Evolutionary conservation across 176 grass and related monocot genomes (phyloP).

Genomic region (Oryza rufipogon): DNA sequence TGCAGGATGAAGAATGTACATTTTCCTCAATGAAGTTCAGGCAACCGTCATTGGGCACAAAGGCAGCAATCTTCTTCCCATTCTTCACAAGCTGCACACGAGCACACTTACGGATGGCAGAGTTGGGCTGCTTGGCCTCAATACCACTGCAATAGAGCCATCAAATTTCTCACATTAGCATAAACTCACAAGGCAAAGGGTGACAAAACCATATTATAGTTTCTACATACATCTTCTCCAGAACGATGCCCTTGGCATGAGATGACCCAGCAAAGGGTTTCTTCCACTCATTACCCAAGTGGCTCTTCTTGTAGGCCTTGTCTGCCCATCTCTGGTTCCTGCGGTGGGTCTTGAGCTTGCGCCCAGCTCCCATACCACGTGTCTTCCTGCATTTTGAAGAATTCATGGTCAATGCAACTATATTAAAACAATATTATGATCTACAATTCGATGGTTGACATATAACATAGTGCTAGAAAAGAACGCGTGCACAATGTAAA

Average conservation of each 20-base stretch:
- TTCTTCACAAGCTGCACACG: slow-evolving; percentile 75
- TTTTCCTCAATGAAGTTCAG: slow-evolving; percentile 76
- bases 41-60: slow-evolving; percentile 72
- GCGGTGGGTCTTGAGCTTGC: slow-evolving; percentile 73
- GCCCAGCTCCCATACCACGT: slow-evolving; percentile 76
- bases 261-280: slow-evolving; percentile 72
- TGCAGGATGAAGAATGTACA: background rate
- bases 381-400: slow-evolving; percentile 54
- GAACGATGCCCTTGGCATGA: slow-evolving; percentile 74
- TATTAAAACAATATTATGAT: background rate
- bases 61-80: slow-evolving; percentile 78
- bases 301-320: slow-evolving; percentile 83
- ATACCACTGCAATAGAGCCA: slow-evolving; percentile 54
- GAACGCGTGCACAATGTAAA: background rate
- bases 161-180: background rate
- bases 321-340: slow-evolving; percentile 77
- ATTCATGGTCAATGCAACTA: background rate
- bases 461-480: background rate
- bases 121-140: slow-evolving; percentile 76
- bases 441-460: background rate
- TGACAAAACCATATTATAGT: background rate
- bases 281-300: slow-evolving; percentile 76
- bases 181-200: background rate
- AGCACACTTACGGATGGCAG: slow-evolving; percentile 77
- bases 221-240: slow-evolving; percentile 69